Conservation (phyloP, 1,284 basidiomycete species). For the Sporisorium graminicola region DNA sequence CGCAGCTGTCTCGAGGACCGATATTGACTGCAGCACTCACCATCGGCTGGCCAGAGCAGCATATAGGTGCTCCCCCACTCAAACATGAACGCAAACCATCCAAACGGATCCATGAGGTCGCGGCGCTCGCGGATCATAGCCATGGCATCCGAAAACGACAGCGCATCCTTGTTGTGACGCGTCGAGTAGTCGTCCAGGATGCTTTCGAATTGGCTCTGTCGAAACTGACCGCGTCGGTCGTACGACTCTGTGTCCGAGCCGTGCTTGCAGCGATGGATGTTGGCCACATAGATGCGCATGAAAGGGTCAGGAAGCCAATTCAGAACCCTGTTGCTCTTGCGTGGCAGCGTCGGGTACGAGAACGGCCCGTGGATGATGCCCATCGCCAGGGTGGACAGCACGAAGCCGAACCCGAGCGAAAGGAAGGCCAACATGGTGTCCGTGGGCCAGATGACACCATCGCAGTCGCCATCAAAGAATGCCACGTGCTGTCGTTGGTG, state of each 20-base stretch:
- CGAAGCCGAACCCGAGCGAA: conserved; percentile 72
- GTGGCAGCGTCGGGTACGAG: conserved; percentile 53
- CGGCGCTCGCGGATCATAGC: conserved; percentile 51
- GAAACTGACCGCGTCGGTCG: conserved; percentile 66
- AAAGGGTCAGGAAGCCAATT: conserved; percentile 71
- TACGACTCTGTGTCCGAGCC: conserved; percentile 73
- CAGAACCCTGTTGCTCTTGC: conserved; percentile 15
- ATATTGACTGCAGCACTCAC: conserved; percentile 23
- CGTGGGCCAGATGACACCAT: conserved; percentile 74
- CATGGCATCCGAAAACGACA: conserved; percentile 48
- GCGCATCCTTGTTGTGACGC: conserved; percentile 42
- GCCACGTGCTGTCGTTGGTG: conserved; percentile 69
- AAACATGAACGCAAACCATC: conserved; percentile 54
- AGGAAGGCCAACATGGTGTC: conserved; percentile 75
- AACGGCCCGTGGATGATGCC: conserved; percentile 71
- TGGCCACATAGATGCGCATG: conserved; percentile 71
- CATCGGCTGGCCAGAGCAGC: conserved; percentile 56
- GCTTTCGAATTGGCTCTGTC: conserved; percentile 35
- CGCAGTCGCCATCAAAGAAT: conserved; percentile 73
- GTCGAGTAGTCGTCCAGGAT: conserved; percentile 56
- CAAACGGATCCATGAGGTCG: conserved; percentile 54
- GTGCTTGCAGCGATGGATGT: conserved; percentile 73
- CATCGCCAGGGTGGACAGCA: conserved; percentile 71
- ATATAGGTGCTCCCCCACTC: conserved; percentile 58
- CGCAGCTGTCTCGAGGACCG: neutral